phyloP scores from a whole-genome alignment of 306 rosid genomes.

The Vigna reflexopilosa region DNA sequence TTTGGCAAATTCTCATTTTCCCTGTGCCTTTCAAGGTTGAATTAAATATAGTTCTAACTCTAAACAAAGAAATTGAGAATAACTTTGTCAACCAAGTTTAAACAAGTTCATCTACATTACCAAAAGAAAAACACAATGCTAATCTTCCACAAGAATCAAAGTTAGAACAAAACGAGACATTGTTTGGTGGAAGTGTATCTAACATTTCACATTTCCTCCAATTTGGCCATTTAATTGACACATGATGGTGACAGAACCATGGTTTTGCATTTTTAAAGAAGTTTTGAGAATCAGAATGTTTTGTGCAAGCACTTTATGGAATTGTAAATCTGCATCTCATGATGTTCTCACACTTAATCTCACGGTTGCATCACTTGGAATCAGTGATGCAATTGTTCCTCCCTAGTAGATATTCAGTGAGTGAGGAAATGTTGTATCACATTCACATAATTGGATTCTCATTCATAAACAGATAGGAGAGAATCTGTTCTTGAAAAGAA shows the following conservation, averaged over 20 bases:
- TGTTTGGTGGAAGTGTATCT: conserved; percentile 26
- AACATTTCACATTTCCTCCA: conserved; percentile 8
- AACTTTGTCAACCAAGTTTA: background rate
- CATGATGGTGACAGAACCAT: conserved; percentile 6
- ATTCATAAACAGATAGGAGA: conserved; percentile 21
- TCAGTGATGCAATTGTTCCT: conserved; percentile 39
- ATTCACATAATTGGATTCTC: conserved; percentile 28
- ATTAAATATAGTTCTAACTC: background rate
- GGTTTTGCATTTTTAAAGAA: conserved; percentile 14
- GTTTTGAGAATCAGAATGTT: conserved; percentile 43
- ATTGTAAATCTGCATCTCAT: conserved; percentile 39
- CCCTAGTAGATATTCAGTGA: background rate
- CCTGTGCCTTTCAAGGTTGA: background rate
- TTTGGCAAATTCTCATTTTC: conserved; percentile 21
- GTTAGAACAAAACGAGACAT: background rate
- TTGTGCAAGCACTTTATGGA: conserved; percentile 12
- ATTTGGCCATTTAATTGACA: conserved; percentile 21
- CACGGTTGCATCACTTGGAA: conserved; percentile 42
- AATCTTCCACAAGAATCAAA: background rate
- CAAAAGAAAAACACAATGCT: background rate
- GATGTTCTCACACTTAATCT: conserved; percentile 15
- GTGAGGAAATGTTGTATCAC: conserved; percentile 30
- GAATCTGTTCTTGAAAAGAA: conserved; percentile 37
- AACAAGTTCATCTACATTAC: background rate
- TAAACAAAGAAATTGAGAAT: background rate